Base-by-base conservation (phyloP, 306 rosid genomes). In the Canavalia ensiformis region DNA sequence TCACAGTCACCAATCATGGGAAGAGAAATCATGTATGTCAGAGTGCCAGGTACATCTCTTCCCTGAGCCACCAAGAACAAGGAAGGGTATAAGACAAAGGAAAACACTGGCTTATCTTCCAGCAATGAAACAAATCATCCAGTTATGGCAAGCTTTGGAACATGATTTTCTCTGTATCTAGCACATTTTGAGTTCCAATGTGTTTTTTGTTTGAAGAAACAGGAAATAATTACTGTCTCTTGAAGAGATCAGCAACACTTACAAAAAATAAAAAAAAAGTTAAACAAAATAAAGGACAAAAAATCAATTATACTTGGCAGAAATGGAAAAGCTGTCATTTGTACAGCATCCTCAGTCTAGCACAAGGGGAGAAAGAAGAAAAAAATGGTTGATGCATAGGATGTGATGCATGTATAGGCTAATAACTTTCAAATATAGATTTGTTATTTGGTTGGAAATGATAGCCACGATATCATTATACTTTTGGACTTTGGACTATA, bases 121-220 rank as follows among this genome's bases (percentile, higher is more conserved):
- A 82, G 62, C 75, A 79, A 82, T 82, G 86, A 4, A 59, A 75
- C 76, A 74, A 86, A 13, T 44, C 30, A 77, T 67, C 83, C 58
- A 73, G 6, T 67, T 73, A 59, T 52, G 67, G 82, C 45, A 82
- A 78, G 56, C 83, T 64, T 75, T 74, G 80, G 57, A 57, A 83
- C 82, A 76, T 75, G 82, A 63, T 60, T 71, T 67, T 55, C 3
- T 67, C 60, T 78, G 35, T 37, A 18, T 79, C 45, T 74, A 49
- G 18, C 80, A 62, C 58, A 79, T 69, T 72, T 77, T 75, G 82
- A 83, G 85, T 86, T 70, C 87, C 85, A 56, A 83, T 75, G 82
- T 63, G 62, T 67, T 39, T 82, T 80, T 77, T 47, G 6, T 60
- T 51, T 46, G 34, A 70, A 74, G 33, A n/a, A 76, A 78, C 57